Evolutionary conservation across 2,329 filamentous ascomycete species (phyloP).

Genomic region (Elsinoe ampelina): DNA sequence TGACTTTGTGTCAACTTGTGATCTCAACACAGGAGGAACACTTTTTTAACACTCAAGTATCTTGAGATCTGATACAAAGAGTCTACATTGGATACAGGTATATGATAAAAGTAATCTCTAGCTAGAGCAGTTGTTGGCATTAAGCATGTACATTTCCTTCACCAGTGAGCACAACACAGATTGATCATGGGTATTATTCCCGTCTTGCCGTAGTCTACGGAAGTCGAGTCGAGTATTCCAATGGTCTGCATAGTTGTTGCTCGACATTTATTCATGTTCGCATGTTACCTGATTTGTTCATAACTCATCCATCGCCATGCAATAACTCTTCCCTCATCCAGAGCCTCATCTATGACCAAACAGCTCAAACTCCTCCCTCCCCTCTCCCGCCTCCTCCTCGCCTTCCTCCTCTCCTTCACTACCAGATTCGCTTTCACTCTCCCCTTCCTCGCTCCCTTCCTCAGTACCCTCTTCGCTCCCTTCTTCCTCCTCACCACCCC

Average conservation of each 20-base stretch:
- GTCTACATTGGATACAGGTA: too few relatives aligned
- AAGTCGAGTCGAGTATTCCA: not conserved
- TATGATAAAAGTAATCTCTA: too few relatives aligned
- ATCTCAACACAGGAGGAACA: too few relatives aligned
- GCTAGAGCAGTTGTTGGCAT: too few relatives aligned
- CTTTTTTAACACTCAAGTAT: too few relatives aligned
- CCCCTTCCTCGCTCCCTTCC: conserved; percentile 14
- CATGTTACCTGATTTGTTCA: not conserved
- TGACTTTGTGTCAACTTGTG: too few relatives aligned
- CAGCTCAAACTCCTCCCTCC: conserved; percentile 13
- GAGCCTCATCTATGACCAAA: conserved; percentile 15
- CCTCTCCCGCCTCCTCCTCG: conserved; percentile 33
- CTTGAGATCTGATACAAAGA: too few relatives aligned
- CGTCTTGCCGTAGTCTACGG: not conserved
- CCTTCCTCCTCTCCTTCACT: conserved; percentile 13
- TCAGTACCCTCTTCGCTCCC: conserved; percentile 11
- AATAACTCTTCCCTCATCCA: not conserved
- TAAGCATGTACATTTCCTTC: not conserved
- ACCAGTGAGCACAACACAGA: not conserved
- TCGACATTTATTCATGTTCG: not conserved
- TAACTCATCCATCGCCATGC: not conserved
- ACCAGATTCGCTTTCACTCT: conserved; percentile 13
- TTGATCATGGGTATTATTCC: not conserved
- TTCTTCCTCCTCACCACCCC: conserved; percentile 13
- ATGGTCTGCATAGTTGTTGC: not conserved